Base-by-base conservation (phyloP, 1,284 basidiomycete species). In the Kwoniella shivajii region DNA sequence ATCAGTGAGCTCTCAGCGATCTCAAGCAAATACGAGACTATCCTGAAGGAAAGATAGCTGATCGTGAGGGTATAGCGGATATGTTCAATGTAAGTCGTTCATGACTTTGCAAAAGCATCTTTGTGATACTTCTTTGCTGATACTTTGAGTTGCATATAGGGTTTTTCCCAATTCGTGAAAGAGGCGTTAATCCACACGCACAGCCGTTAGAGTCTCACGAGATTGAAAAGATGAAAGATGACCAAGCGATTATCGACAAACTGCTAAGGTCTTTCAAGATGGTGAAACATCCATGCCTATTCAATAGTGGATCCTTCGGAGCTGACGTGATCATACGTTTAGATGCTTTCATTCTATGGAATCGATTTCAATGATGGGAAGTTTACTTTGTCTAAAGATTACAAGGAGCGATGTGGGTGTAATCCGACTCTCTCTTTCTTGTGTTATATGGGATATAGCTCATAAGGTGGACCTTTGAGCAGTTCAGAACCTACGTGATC, bases 181-280 rank as follows among this genome's bases (percentile, higher is more conserved):
- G 65, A 52, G 75, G 75, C 13, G 66, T 88, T 81, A 90, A 89
- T 70, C 82, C 77, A 60, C 76, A 81, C 62, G 84, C 88, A 3
- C 84, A 85, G 63, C 85, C 86, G 33, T 80, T 89, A 26, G 84
- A 86, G 64, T 75, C 67, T 6, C 85, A 87, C 68, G 88, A 89
- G 71, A 82, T 86, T 41, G 71, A 79, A 16, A 74, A 80, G 22
- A 88, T 89, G 84, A 84, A 80, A 61, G 75, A 76, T 3, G 80
- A 85, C 68, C 69, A 80, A 31, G 68, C 66, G 46, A 79, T 87
- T 42, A 71, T 84, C 24, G 64, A 75, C 42, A 83, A 86, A 43
- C 67, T 89, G 24, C 54, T 85, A 3, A 76, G 75, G 30, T 88
- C 88, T 4, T 89, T 88, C 72, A 76, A 50, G 58, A 82, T 67